A percentile compares a stretch with the other conserved stretches of the same genome.
Conservation (phyloP, 345 rosid genomes). For the Turritis glabra region DNA sequence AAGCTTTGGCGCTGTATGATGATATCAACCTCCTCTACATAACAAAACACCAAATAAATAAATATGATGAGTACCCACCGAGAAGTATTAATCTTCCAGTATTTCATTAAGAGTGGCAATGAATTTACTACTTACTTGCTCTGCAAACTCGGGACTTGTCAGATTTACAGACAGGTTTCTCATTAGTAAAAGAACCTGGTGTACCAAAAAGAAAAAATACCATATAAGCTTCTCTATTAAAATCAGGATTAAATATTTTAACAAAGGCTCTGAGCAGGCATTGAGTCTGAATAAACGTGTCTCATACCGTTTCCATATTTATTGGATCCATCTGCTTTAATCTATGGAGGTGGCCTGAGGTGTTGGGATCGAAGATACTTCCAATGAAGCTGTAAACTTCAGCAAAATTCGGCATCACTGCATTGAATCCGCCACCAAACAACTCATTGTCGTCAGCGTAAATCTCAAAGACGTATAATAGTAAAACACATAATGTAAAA, state of each 20-base stretch:
- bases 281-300: constrained; percentile 1
- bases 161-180: constrained; percentile 74
- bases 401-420: constrained; percentile 90
- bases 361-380: constrained; percentile 79
- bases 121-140: constrained; percentile 57
- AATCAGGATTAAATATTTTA: constrained; percentile 5
- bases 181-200: constrained; percentile 74
- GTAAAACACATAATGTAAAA: background rate
- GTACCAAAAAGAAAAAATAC: constrained; percentile 3
- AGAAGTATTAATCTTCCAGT: background rate
- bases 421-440: constrained; percentile 35
- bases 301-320: constrained; percentile 72
- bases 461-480: background rate
- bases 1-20: constrained; percentile 27
- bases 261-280: background rate
- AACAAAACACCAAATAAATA: constrained; percentile 8
- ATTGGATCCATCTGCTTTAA: constrained; percentile 90
- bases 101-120: background rate
- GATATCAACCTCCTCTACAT: constrained; percentile 39
- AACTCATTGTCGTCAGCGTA: background rate
- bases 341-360: constrained; percentile 64
- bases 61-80: background rate
- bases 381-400: constrained; percentile 93
- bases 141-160: constrained; percentile 74
- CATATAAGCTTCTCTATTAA: constrained; percentile 1